phyloP scores from a whole-genome alignment of 306 rosid genomes.

The Glycine tomentella region DNA sequence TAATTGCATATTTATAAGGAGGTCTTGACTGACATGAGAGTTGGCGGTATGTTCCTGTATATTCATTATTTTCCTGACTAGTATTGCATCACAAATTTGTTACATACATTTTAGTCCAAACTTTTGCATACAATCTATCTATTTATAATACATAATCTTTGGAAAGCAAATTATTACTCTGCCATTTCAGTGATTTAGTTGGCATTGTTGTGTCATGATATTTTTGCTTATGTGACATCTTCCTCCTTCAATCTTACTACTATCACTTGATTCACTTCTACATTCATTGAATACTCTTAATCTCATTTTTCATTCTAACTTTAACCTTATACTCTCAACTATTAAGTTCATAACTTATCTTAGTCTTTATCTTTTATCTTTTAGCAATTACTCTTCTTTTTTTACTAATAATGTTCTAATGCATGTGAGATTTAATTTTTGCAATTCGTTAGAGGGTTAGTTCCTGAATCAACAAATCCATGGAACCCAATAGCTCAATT shows the following conservation, averaged over 20 bases:
- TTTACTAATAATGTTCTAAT: background rate
- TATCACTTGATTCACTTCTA: background rate
- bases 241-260: background rate
- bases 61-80: background rate
- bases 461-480: too few relatives aligned
- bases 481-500: background rate
- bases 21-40: constrained; percentile 86
- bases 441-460: too few relatives aligned
- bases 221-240: background rate
- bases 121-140: background rate
- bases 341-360: too few relatives aligned
- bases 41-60: constrained; percentile 66
- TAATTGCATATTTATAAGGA: constrained; percentile 58
- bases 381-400: background rate
- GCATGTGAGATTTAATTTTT: background rate
- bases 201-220: background rate
- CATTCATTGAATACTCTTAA: background rate
- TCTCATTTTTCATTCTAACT: background rate
- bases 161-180: background rate
- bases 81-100: constrained; percentile 23
- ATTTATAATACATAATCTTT: background rate
- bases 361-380: background rate
- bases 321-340: background rate
- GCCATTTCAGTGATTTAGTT: background rate
- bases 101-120: background rate